Evolutionary conservation across 2,329 filamentous ascomycete species (phyloP), one percentile per base, ranked within the genome.

Genomic region (Huntiella moniliformis): DNA sequence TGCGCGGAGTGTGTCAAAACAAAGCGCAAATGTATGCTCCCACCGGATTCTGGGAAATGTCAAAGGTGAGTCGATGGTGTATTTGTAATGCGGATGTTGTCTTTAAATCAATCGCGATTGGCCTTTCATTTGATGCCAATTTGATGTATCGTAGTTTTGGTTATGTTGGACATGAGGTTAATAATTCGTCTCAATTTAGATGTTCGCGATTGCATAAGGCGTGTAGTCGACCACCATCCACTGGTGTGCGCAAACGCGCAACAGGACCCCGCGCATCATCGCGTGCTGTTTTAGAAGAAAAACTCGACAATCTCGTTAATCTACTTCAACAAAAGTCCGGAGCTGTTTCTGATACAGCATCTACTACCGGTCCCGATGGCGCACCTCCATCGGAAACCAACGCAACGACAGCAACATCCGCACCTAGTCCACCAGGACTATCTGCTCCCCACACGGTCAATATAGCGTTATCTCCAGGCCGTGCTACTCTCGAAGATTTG

Each of bases 11-110:
- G 64, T 51, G 58, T 60, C 40, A 61, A 60, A 40, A 63, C 64
- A 32, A 67, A 67, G 47, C 64, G 64, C 55, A 65, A 64, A 55
- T 67, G 64, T 51, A 59, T 65, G 22, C 55, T 62, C 37, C 55
- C 57, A 15, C 48, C 53, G 3, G 52, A 47, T 10, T 58, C 56
- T 8, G 45, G 51, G 5, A 50, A 42, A 7, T 63, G 61, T 47
- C 61, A 63, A 43, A 62, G 65, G 54, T 55, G 48, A 46, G 47
- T 28, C 22, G 6, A 7, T 28, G 22, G 22, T 28, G 7, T 28
- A 28, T 28, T 28, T 28, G 22, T 28, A 28, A 28, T 28, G 22
- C 6, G 3, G 6, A 28, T 28, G 22, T 3, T 6, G 7, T 3
- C 3, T 28, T 28, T 28, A 8, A 28, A 8, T 28, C 5, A 10